These are phyloP conservation scores for Plantago rigida DNA, from an alignment of 305 asterid genomes.

Conservation along the genomic window DNA sequence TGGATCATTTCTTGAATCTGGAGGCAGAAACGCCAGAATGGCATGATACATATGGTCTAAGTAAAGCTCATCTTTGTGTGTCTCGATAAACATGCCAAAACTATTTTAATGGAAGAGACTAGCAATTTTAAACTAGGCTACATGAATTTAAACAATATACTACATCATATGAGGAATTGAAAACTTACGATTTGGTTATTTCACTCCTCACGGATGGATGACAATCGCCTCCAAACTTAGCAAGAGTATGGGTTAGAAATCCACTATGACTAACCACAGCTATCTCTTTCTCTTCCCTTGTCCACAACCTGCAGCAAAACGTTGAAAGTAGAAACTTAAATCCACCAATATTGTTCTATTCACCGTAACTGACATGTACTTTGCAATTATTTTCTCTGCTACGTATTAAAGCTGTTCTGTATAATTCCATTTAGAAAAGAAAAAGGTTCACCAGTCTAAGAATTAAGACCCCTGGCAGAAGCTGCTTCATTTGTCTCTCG, in stretches of 20 bases:
- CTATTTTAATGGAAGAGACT: not conserved
- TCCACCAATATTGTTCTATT: not conserved
- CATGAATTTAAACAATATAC: not conserved
- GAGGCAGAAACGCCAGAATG: not conserved
- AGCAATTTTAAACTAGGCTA: not conserved
- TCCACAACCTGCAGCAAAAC: constrained; percentile 43
- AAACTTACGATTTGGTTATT: constrained; percentile 43
- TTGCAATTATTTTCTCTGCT: not conserved
- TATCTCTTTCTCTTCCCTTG: constrained; percentile 54
- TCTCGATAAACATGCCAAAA: not conserved
- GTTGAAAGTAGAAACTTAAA: not conserved
- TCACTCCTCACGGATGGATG: constrained; percentile 43
- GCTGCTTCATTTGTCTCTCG: constrained; percentile 43
- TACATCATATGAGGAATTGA: not conserved
- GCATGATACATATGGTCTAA: not conserved
- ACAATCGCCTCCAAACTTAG: constrained; percentile 42
- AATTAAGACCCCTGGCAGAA: constrained; percentile 48
- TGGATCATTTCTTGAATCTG: not conserved
- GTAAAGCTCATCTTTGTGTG: not conserved
- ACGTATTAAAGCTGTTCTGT: not conserved
- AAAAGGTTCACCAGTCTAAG: constrained; percentile 37
- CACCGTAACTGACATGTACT: not conserved
- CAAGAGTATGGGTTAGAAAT: constrained; percentile 39
- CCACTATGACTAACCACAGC: constrained; percentile 58
- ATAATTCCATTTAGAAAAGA: not conserved